Evolutionary conservation across 2,329 filamentous ascomycete genomes (phyloP), one percentile per base, ranked within the genome.

Genomic region (Paracamarosporium sp.): DNA sequence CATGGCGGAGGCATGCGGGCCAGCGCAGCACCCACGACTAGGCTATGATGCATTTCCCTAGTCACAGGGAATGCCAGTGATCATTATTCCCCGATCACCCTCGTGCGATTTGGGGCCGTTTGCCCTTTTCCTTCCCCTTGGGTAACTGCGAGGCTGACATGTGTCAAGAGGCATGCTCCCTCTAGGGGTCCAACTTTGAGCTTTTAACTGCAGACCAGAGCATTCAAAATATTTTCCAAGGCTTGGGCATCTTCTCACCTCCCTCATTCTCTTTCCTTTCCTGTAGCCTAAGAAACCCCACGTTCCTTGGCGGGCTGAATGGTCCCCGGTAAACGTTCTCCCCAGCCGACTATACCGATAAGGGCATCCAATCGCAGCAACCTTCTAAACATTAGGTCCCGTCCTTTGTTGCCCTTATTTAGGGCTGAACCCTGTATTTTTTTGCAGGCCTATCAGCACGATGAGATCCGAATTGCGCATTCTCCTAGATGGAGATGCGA

Each of bases 241-340:
- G 57, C 33, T 57, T 25, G 50, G 25, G 59, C 50, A 41, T 52
- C 50, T 53, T 64, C 55, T 56, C 43, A 64, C 59, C 63, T 70
- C 64, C 63, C 62, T 60, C 55, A 63, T 62, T 65, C 59, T 57
- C 46, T 59, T 64, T 53, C 59, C 60, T 59, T 51, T 57, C 44
- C 60, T 68, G 70, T 65, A 70, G 64, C 66, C 69, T 67, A 60
- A 61, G 65, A 60, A 56, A 61, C 69, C 66, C 66, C 53, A 65
- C 66, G 55, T 59, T 61, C 33, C 72, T 74, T 74, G 70, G 72
- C 70, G 53, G 52, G n/a, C 52, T 46, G 59, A 46, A 56, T 61
- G 53, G 46, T 45, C 58, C n/a, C 67, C 67, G 67, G 73, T 53
- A 73, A 73, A 71, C 67, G 55, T 67, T 69, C 59, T 69, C 71